Evolutionary conservation across 106 monocot genomes (phyloP), one percentile per base, ranked within the genome.

Genomic region (Agapanthus africanus): DNA sequence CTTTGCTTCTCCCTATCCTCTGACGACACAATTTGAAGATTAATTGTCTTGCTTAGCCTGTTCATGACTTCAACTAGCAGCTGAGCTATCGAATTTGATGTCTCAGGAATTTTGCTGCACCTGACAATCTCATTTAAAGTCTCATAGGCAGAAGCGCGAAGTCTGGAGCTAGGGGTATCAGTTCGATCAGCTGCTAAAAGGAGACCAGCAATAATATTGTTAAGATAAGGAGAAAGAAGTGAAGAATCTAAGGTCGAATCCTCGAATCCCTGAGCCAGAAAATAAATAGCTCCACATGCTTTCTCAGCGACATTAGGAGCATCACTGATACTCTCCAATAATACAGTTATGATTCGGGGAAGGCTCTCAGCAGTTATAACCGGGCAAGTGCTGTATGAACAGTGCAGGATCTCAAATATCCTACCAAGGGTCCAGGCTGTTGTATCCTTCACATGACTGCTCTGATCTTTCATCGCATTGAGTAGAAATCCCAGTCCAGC

Each of bases 1-100:
- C 68, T 68, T 67, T 75, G 75, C 60, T 75, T 75, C 68, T 75
- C 75, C 35, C 40, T 74, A 18, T 75, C 75, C 31, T 75, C 75
- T 15, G 75, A 59, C 6, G 68, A 44, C 32, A 61, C 23, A 21
- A 37, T 75, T 49, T 75, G 67, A 68, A 59, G 22, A 25, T 75
- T 68, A 21, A 75, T 44, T 27, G 52, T 75, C 46, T 42, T 42
- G 67, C 46, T 19, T 37, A 75, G 39, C 26, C 46, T 60, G 37
- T 26, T 59, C 75, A 75, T 75, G 35, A 68, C 32, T 46, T 68
- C 75, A 27, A 14, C 4, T 25, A 75, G 68, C 19, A 75, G 68
- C 42, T 59, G 67, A 5, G 40, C 59, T 41, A 75, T 46, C 26
- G 47, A 60, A 37, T 59, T 68, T 31, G 60, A 11, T 13, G 75